These are phyloP conservation scores for Rosa multiflora DNA, from an alignment of 306 rosid genomes.

Conservation along the genomic window DNA sequence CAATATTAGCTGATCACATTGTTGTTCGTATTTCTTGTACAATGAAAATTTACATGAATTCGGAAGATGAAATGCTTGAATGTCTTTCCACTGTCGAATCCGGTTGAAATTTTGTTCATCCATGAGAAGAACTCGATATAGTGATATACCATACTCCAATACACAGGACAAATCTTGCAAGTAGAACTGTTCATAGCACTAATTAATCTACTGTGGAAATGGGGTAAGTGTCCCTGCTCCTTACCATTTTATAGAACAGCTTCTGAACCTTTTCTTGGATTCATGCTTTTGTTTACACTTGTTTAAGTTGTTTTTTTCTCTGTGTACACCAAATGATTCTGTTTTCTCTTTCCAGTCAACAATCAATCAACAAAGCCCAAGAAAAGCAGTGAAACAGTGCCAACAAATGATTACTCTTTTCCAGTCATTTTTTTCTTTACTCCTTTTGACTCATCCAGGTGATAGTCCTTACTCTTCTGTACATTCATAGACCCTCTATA, in stretches of 20 bases:
- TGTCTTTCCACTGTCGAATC: neutral
- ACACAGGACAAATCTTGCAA: neutral
- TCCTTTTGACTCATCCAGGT: conserved; percentile 24
- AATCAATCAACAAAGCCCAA: conserved; percentile 21
- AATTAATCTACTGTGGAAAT: neutral
- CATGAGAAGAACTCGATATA: neutral
- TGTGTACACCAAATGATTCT: conserved; percentile 41
- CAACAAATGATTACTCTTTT: conserved; percentile 38
- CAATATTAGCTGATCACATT: neutral
- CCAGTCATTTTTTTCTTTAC: neutral
- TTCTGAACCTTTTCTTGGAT: conserved; percentile 11
- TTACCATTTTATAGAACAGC: conserved; percentile 10
- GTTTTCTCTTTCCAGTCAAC: conserved; percentile 47
- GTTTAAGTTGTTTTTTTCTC: neutral
- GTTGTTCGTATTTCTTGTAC: neutral
- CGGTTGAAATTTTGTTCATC: neutral
- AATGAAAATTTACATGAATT: neutral
- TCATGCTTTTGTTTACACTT: conserved; percentile 8
- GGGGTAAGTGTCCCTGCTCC: neutral
- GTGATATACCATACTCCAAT: neutral
- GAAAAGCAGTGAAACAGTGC: conserved; percentile 28
- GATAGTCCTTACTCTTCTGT: conserved; percentile 2
- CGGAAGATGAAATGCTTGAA: neutral
- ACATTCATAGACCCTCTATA: neutral
- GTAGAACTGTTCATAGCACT: neutral